Evolutionary conservation across 2,329 filamentous ascomycete species (phyloP).

Genomic region (Mycogone perniciosa): DNA sequence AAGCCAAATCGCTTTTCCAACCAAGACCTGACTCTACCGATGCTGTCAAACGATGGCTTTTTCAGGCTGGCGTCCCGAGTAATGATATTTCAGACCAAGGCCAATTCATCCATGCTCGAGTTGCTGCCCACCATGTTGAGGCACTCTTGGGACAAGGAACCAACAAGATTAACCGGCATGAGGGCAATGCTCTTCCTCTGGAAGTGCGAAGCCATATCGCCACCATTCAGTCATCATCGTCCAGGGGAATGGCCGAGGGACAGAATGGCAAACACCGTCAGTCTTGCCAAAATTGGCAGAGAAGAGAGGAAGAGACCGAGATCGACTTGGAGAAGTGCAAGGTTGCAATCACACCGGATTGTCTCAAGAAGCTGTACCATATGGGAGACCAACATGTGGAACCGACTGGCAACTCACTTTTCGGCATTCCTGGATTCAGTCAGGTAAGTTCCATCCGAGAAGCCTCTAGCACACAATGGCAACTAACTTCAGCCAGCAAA

Average conservation of each 20-base stretch:
- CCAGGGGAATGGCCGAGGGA: not conserved
- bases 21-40: constrained; percentile 34
- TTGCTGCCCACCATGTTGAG: constrained; percentile 35
- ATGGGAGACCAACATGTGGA: constrained; percentile 43
- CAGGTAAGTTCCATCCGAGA: constrained; percentile 22
- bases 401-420: constrained; percentile 54
- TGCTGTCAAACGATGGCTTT: constrained; percentile 41
- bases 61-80: constrained; percentile 30
- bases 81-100: constrained; percentile 30
- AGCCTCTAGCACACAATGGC: not conserved
- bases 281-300: not conserved
- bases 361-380: constrained; percentile 39
- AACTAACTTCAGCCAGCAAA: constrained; percentile 31
- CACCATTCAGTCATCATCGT: constrained; percentile 1
- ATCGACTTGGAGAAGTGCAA: constrained; percentile 28
- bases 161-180: not conserved
- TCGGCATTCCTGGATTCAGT: constrained; percentile 51
- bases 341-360: constrained; percentile 35
- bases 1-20: constrained; percentile 42
- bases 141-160: constrained; percentile 36
- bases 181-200: not conserved
- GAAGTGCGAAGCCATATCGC: not conserved
- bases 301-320: not conserved
- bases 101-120: constrained; percentile 37
- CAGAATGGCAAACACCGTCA: not conserved